Percentiles rank a stretch among this genome's conserved stretches.
Evolutionary conservation across 2,329 filamentous ascomycete genomes (phyloP).

Genomic region (Stromatinia cepivora): DNA sequence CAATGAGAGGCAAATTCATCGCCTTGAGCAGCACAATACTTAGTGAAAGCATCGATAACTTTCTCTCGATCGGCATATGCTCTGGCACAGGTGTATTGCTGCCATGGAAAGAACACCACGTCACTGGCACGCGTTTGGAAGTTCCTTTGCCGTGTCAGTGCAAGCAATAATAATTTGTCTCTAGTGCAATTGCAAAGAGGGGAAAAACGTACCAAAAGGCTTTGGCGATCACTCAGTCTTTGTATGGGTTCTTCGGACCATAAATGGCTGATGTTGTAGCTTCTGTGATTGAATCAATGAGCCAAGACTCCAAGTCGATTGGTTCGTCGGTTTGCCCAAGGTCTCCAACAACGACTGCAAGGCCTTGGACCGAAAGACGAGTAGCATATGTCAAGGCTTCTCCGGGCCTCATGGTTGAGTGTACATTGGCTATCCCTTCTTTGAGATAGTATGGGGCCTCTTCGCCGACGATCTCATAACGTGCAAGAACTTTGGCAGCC

Average conservation of each 20-base stretch:
- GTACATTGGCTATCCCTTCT: not conserved
- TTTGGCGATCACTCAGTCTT: not conserved
- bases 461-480: constrained; percentile 8
- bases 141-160: not conserved
- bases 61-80: constrained; percentile 8
- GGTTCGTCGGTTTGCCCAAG: not conserved
- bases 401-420: not conserved
- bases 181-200: not conserved
- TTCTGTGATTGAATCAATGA: not conserved
- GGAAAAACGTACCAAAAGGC: constrained; percentile 9
- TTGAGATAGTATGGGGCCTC: not conserved
- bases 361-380: not conserved
- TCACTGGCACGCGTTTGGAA: not conserved
- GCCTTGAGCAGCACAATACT: constrained; percentile 5
- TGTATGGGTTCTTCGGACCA: constrained; percentile 9
- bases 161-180: not conserved
- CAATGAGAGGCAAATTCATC: not conserved
- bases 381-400: not conserved
- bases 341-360: not conserved
- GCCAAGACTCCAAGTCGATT: not conserved
- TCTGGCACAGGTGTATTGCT: not conserved
- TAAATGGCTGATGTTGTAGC: not conserved
- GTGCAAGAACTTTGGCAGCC: not conserved
- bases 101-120: constrained; percentile 7
- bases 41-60: not conserved